Evolutionary conservation across 345 rosid genomes (phyloP).

Genomic region (Melaleuca quinquenervia): DNA sequence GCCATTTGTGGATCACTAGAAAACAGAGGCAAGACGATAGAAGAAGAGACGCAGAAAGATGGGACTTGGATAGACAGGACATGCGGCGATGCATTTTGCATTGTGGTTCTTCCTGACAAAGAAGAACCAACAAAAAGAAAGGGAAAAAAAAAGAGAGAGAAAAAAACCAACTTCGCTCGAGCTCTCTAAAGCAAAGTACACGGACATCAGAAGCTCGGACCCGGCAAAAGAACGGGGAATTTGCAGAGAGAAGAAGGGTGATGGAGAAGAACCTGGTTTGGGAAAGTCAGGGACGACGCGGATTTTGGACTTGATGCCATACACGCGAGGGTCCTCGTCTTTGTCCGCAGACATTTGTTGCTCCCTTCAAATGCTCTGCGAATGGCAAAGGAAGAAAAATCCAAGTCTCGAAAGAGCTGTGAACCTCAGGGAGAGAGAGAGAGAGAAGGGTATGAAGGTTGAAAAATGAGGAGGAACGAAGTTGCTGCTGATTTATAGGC

Average conservation of each 20-base stretch:
- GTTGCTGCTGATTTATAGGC: neutral
- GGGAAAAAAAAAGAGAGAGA: neutral
- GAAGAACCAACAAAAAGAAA: neutral
- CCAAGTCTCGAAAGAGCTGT: neutral
- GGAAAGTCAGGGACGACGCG: constrained; percentile 24
- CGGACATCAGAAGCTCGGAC: neutral
- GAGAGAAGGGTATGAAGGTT: neutral
- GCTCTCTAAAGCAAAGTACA: neutral
- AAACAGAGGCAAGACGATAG: neutral
- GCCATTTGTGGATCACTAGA: neutral
- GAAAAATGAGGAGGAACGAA: neutral
- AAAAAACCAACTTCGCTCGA: neutral
- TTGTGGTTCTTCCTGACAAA: neutral
- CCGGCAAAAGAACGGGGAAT: neutral
- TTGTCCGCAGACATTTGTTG: constrained; percentile 54
- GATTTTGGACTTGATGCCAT: constrained; percentile 9
- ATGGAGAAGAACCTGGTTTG: constrained; percentile 36
- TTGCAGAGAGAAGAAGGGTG: neutral
- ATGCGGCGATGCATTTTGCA: neutral
- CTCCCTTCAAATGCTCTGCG: neutral
- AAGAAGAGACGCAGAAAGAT: neutral
- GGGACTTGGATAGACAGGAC: neutral
- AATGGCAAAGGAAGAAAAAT: neutral
- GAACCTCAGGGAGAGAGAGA: neutral
- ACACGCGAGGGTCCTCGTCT: constrained; percentile 21